These are phyloP conservation scores for Bombardia bombarda DNA, from an alignment of 495 filamentous ascomycete genomes.

Conservation along the genomic window DNA sequence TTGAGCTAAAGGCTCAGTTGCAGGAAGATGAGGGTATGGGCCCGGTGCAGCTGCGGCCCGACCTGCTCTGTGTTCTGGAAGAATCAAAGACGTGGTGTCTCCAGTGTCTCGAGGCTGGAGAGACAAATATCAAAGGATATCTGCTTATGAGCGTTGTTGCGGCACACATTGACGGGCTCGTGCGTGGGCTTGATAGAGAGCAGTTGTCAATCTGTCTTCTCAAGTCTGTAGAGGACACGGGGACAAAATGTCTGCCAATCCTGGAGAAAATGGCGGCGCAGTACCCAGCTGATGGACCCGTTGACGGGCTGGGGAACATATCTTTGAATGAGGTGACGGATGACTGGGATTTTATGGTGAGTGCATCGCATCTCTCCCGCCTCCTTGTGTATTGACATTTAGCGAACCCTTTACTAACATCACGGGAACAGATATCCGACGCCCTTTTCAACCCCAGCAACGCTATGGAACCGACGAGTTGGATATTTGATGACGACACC, in stretches of 20 bases:
- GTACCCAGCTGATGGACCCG: background rate
- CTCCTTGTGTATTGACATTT: background rate
- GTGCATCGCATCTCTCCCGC: background rate
- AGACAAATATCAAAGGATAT: background rate
- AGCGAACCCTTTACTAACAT: too few species aligned
- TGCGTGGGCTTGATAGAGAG: background rate
- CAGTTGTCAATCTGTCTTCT: background rate
- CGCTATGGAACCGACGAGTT: too few species aligned
- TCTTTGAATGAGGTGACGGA: background rate
- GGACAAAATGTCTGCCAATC: background rate
- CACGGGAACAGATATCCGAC: too few species aligned
- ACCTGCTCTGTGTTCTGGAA: background rate
- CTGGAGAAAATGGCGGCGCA: background rate
- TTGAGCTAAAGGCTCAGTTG: too few species aligned
- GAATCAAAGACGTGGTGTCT: background rate
- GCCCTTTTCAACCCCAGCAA: too few species aligned
- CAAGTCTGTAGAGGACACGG: background rate
- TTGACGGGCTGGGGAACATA: background rate
- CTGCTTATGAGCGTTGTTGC: background rate
- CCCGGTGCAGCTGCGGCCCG: background rate
- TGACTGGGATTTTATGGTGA: background rate
- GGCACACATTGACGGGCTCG: background rate
- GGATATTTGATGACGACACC: too few species aligned
- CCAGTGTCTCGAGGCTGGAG: background rate
- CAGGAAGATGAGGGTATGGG: too few species aligned